These are phyloP conservation scores for Magnolia changhungtana DNA, from an alignment of 164 flowering plant genomes.

Conservation along the genomic window DNA sequence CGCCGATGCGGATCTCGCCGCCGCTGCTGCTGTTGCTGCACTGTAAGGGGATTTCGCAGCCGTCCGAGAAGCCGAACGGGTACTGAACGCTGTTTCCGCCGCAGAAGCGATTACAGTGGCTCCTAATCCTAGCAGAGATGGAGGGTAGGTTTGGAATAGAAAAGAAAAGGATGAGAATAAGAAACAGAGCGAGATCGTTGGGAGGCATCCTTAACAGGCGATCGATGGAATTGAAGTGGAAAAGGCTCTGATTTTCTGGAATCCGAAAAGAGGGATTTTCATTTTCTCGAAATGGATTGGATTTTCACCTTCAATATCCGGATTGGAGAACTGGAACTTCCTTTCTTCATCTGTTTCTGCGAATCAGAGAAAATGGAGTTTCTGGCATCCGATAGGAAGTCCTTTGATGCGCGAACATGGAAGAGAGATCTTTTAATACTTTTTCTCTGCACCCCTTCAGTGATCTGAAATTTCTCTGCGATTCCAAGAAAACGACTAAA, in stretches of 20 bases:
- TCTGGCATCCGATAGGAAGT: background rate
- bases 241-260: background rate
- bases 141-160: slow-evolving; percentile 2
- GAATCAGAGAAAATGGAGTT: background rate
- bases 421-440: background rate
- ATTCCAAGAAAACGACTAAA: background rate
- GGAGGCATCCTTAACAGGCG: background rate
- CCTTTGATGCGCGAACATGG: slow-evolving; percentile 1
- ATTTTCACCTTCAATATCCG: background rate
- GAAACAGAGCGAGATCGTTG: background rate
- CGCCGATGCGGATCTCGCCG: slow-evolving; percentile 31
- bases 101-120: slow-evolving; percentile 37
- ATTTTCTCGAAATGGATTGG: background rate
- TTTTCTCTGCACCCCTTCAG: slow-evolving; percentile 6
- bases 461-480: slow-evolving; percentile 7
- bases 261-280: background rate
- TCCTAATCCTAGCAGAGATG: slow-evolving; percentile 5
- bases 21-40: slow-evolving; percentile 23
- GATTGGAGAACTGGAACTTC: background rate
- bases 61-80: slow-evolving; percentile 74
- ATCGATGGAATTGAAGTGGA: background rate
- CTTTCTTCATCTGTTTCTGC: background rate
- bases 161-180: slow-evolving; percentile 3
- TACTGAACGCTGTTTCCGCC: slow-evolving; percentile 27
- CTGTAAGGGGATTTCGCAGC: slow-evolving; percentile 48